A percentile compares a stretch with the other conserved stretches of the same genome.
Conservation (phyloP, 345 rosid genomes). For the Populus simonii region DNA sequence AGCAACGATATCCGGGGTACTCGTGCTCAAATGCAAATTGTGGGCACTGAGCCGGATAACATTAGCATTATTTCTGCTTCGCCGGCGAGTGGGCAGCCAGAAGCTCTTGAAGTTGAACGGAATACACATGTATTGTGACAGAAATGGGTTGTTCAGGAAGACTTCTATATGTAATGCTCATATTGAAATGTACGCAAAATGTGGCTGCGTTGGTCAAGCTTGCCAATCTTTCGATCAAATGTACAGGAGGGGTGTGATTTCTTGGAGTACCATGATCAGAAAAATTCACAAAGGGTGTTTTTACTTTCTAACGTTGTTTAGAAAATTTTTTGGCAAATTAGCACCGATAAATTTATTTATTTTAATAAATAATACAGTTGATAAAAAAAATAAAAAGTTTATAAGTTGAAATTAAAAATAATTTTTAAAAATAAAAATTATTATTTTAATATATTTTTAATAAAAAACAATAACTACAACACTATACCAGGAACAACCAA, state of each 20-base stretch:
- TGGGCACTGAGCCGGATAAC: constrained; percentile 21
- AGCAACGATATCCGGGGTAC: constrained; percentile 16
- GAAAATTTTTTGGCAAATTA: too few relatives aligned
- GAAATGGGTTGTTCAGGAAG: constrained; percentile 20
- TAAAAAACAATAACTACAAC: too few relatives aligned
- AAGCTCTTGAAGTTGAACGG: constrained; percentile 24
- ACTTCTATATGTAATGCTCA: constrained; percentile 14
- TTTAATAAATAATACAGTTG: too few relatives aligned
- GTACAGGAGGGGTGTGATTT: constrained; percentile 14
- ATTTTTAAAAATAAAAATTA: too few relatives aligned
- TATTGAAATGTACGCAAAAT: constrained; percentile 22
- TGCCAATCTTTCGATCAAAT: constrained; percentile 14
- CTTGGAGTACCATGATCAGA: constrained; percentile 23
- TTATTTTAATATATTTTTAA: too few relatives aligned
- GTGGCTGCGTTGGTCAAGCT: constrained; percentile 23
- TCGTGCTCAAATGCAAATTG: constrained; percentile 12
- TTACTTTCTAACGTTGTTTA: too few relatives aligned
- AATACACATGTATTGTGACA: constrained; percentile 21
- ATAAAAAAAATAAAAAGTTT: too few relatives aligned
- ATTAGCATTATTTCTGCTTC: constrained; percentile 18
- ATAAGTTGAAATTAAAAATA: too few relatives aligned
- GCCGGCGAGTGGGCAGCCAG: constrained; percentile 23
- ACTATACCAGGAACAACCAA: too few relatives aligned
- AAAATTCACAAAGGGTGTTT: neutral
- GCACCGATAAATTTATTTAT: too few relatives aligned